Conservation (phyloP, 2,329 filamentous ascomycete genomes). For the Xylariaceae sp. region DNA sequence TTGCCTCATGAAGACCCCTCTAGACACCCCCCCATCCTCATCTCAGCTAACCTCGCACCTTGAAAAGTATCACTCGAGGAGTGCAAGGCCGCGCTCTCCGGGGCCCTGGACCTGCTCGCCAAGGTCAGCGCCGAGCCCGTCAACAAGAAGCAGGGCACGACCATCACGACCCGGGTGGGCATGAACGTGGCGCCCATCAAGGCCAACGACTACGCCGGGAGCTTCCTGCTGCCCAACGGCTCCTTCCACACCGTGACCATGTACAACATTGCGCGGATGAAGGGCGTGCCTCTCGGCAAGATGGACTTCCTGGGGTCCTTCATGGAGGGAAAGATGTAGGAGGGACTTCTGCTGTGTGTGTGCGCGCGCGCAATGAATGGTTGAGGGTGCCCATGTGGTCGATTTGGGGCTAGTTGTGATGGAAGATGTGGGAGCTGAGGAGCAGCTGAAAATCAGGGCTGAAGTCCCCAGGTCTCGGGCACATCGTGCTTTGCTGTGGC, state of each 20-base stretch:
- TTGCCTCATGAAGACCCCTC: not conserved
- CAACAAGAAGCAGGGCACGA: constrained; percentile 28
- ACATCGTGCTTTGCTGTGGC: no score
- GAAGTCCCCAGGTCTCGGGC: no score
- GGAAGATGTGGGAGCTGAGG: no score
- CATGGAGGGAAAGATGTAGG: no score
- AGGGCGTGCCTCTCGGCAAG: constrained; percentile 61
- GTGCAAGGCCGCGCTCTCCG: constrained; percentile 29
- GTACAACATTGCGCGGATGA: constrained; percentile 57
- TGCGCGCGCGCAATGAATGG: no score
- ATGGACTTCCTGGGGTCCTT: constrained; percentile 36
- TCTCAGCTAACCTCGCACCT: not conserved
- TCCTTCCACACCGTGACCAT: constrained; percentile 59
- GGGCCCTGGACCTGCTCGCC: constrained; percentile 25
- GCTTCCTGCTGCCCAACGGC: constrained; percentile 54
- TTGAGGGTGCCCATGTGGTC: no score
- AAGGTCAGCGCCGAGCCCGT: constrained; percentile 27
- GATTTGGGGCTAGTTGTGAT: no score
- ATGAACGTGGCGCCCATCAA: constrained; percentile 22
- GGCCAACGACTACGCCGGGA: constrained; percentile 38
- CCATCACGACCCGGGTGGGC: constrained; percentile 29
- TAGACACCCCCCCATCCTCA: no score
- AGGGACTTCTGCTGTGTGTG: no score
- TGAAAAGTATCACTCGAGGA: constrained; percentile 27
- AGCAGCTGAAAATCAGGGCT: no score